phyloP scores from a whole-genome alignment of 352 stramenopile genomes.

The Ochromonadaceae sp. region DNA sequence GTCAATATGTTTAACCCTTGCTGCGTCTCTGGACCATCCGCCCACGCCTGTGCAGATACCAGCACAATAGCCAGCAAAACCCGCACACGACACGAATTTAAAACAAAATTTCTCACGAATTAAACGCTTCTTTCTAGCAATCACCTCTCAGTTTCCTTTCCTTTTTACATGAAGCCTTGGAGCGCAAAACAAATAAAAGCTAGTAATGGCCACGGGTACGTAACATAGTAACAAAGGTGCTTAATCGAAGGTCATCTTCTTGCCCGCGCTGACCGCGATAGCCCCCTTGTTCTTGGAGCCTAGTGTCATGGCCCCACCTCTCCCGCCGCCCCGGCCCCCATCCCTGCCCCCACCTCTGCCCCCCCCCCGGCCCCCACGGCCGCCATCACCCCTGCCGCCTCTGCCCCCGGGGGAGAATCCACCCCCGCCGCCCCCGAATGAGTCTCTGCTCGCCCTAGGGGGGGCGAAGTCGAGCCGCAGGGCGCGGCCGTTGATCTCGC shows the following conservation, averaged over 20 bases:
- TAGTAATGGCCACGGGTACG: too few relatives aligned
- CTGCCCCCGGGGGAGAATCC: slow-evolving; percentile 27
- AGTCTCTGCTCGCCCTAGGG: slow-evolving; percentile 33
- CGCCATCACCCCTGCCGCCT: slow-evolving; percentile 38
- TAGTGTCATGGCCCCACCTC: slow-evolving; percentile 43
- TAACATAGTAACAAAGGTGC: too few relatives aligned
- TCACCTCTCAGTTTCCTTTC: too few relatives aligned
- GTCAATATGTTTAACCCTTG: too few relatives aligned
- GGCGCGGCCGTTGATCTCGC: slow-evolving; percentile 67
- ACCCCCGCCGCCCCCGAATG: slow-evolving; percentile 31
- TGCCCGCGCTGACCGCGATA: slow-evolving; percentile 83
- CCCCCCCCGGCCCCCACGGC: slow-evolving; percentile 36
- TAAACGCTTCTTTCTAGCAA: too few relatives aligned
- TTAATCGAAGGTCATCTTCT: slow-evolving; percentile 94
- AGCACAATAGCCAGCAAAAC: too few relatives aligned
- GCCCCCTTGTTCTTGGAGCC: slow-evolving; percentile 59
- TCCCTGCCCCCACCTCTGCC: slow-evolving; percentile 42
- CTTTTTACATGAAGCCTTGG: too few relatives aligned
- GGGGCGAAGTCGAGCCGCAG: slow-evolving; percentile 88
- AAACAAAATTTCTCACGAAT: too few relatives aligned
- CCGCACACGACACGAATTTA: too few relatives aligned
- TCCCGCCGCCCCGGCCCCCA: slow-evolving; percentile 41
- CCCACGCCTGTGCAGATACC: too few relatives aligned
- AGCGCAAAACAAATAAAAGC: too few relatives aligned
- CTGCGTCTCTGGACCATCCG: too few relatives aligned